phyloP scores from a whole-genome alignment of 1,284 basidiomycete species.

The Farysia itapuensis region DNA sequence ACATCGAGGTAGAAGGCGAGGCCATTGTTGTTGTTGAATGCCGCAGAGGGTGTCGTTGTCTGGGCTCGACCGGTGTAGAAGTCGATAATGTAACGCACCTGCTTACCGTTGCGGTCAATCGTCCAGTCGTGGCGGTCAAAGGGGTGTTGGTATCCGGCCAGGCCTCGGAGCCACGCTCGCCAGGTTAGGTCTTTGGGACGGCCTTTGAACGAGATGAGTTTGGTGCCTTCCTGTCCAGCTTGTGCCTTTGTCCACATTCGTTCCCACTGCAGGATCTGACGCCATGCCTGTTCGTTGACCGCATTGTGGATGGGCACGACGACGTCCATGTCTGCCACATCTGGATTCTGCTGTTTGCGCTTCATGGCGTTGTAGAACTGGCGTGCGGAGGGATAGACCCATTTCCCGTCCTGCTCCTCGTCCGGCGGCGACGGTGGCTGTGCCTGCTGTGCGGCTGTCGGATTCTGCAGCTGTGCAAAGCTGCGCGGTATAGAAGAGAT shows the following conservation, averaged over 20 bases:
- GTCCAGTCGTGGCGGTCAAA: conserved; percentile 99
- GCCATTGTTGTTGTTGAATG: conserved; percentile 17
- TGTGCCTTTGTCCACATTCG: conserved; percentile 33
- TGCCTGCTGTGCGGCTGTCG: conserved; percentile 10
- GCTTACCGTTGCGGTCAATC: conserved; percentile 84
- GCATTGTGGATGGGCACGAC: conserved; percentile 99
- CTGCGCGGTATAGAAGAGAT: conserved; percentile 82
- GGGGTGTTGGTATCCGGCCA: conserved; percentile 89
- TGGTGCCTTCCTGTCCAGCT: conserved; percentile 64
- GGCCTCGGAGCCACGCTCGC: conserved; percentile 76
- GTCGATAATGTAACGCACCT: conserved; percentile 92
- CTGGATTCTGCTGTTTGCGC: conserved; percentile 72
- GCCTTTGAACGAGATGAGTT: conserved; percentile 77
- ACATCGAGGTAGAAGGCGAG: conserved; percentile 87
- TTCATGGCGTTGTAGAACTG: conserved; percentile 96
- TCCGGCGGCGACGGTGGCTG: conserved; percentile 5
- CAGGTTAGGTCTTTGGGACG: conserved; percentile 65
- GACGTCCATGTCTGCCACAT: conserved; percentile 83
- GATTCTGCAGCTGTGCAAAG: conserved; percentile 11
- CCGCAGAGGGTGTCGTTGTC: conserved; percentile 34
- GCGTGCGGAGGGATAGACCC: conserved; percentile 97
- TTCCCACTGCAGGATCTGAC: conserved; percentile 88
- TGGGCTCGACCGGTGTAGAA: conserved; percentile 82
- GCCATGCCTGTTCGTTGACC: conserved; percentile 96
- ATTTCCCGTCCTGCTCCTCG: conserved; percentile 64